These are phyloP conservation scores for Linnemannia schmuckeri DNA, from an alignment of 192 early-diverging fungal species.

Conservation along the genomic window DNA sequence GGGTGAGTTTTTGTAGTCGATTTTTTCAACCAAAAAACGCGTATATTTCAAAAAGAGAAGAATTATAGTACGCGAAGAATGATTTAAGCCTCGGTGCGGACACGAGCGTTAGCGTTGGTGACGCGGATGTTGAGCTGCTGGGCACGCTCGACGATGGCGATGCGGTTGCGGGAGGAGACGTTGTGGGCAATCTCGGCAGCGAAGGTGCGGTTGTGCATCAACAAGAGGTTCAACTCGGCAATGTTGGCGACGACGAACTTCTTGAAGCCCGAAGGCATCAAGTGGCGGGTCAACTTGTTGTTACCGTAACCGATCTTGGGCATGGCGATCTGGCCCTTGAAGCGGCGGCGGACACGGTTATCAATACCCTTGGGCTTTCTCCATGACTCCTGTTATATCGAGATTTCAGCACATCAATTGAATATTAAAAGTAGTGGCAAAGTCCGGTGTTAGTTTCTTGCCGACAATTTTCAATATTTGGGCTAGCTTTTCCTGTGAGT, in stretches of 20 bases:
- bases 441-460: slow-evolving; percentile 17
- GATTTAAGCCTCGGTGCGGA: slow-evolving; percentile 83
- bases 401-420: slow-evolving; percentile 5
- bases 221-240: slow-evolving; percentile 92
- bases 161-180: slow-evolving; percentile 94
- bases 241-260: slow-evolving; percentile 97
- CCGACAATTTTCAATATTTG: too few species aligned
- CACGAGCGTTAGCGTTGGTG: slow-evolving; percentile 90
- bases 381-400: slow-evolving; percentile 86
- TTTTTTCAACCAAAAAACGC: slow-evolving; percentile 9
- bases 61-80: neutral
- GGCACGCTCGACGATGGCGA: slow-evolving; percentile 93
- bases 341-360: slow-evolving; percentile 96
- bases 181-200: slow-evolving; percentile 99
- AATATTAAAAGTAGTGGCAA: neutral
- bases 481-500: too few species aligned
- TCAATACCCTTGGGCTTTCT: slow-evolving; percentile 99
- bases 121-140: slow-evolving; percentile 97
- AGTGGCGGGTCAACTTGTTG: slow-evolving; percentile 95
- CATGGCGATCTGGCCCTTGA: slow-evolving; percentile 98
- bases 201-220: slow-evolving; percentile 99
- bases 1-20: slow-evolving; percentile 4
- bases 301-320: slow-evolving; percentile 99
- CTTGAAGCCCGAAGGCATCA: slow-evolving; percentile 98
- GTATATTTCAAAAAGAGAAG: neutral